A percentile compares a stretch with the other conserved stretches of the same genome.
These are phyloP conservation scores for Linnemannia zychae DNA, from an alignment of 192 early-diverging fungal species.

Conservation along the genomic window DNA sequence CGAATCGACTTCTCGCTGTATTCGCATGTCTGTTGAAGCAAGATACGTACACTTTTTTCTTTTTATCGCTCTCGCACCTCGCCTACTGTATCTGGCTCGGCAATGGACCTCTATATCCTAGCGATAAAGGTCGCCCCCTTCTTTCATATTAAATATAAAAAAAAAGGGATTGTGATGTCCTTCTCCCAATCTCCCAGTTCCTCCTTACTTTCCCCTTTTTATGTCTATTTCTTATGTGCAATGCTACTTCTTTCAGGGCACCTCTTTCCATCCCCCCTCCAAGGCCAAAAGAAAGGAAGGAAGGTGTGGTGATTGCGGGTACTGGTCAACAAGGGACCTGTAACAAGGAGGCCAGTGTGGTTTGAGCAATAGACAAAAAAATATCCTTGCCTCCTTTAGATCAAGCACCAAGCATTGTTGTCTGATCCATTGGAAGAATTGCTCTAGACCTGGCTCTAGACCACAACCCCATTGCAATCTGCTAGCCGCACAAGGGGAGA, in stretches of 20 bases:
- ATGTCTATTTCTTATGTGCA: not conserved
- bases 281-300: not conserved
- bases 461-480: too few relatives aligned
- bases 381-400: too few relatives aligned
- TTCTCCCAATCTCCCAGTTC: not conserved
- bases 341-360: too few relatives aligned
- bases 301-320: not conserved
- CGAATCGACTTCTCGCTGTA: not conserved
- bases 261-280: not conserved
- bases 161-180: not conserved
- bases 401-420: too few relatives aligned
- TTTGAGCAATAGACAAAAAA: too few relatives aligned
- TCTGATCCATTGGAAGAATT: too few relatives aligned
- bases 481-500: too few relatives aligned
- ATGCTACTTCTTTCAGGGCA: constrained; percentile 5
- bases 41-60: too few relatives aligned
- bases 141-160: not conserved
- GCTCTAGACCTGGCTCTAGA: too few relatives aligned
- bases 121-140: not conserved
- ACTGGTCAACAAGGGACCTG: not conserved
- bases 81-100: too few relatives aligned
- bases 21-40: not conserved
- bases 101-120: not conserved
- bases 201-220: not conserved
- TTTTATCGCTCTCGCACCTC: too few relatives aligned